These are phyloP conservation scores for Aspergillus piperis DNA, from an alignment of 2,329 filamentous ascomycete genomes.

Conservation along the genomic window DNA sequence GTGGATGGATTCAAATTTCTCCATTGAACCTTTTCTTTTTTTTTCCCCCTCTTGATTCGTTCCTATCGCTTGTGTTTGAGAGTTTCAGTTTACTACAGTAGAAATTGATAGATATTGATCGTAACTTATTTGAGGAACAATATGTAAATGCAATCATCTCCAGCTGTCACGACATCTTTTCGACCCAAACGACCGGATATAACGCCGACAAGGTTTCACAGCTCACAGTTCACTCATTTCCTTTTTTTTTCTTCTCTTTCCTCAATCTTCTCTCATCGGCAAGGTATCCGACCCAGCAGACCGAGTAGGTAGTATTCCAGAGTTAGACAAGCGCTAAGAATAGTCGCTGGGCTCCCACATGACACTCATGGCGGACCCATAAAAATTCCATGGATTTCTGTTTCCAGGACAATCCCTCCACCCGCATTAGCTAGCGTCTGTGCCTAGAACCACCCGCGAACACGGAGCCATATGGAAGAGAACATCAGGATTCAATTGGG, in stretches of 20 bases:
- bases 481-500: background rate
- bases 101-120: too few species aligned
- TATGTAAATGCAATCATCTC: background rate
- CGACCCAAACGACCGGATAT: background rate
- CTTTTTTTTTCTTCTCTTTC: too few species aligned
- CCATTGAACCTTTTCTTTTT: background rate
- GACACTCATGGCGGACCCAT: constrained; percentile 20
- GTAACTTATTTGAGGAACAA: background rate
- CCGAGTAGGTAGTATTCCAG: constrained; percentile 5
- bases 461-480: constrained; percentile 3
- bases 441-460: constrained; percentile 18
- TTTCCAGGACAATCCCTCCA: constrained; percentile 9
- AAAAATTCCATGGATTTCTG: constrained; percentile 18
- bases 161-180: background rate
- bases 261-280: constrained; percentile 7
- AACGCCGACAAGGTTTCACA: background rate
- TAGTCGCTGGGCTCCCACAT: constrained; percentile 20
- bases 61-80: too few species aligned
- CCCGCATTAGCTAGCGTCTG: constrained; percentile 13
- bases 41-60: too few species aligned
- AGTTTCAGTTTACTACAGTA: too few species aligned
- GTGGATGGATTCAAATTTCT: background rate
- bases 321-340: constrained; percentile 12
- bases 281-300: constrained; percentile 11
- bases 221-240: too few species aligned